A percentile compares a stretch with the other conserved stretches of the same genome.
These are phyloP conservation scores for Boletus sp. DNA, from an alignment of 768 basidiomycete genomes.

Conservation along the genomic window DNA sequence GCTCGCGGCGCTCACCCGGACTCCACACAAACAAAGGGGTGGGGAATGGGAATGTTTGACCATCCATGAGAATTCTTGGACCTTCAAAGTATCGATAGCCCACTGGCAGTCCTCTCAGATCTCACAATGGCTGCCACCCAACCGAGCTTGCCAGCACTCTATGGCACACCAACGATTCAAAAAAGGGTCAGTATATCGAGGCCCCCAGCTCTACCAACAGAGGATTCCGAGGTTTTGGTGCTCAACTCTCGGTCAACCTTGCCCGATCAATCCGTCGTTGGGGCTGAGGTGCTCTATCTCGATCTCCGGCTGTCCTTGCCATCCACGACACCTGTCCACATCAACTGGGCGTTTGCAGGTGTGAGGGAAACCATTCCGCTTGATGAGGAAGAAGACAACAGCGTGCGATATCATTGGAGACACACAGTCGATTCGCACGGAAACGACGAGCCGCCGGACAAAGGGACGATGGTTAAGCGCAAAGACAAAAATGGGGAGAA, in stretches of 20 bases:
- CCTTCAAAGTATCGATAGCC: not conserved
- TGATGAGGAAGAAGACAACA: not conserved
- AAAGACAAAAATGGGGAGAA: slow-evolving; percentile 5
- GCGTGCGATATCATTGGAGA: slow-evolving; percentile 15
- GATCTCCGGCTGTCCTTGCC: slow-evolving; percentile 18
- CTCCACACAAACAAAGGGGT: not conserved
- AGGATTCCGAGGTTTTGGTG: slow-evolving; percentile 22
- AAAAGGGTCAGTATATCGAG: slow-evolving; percentile 13
- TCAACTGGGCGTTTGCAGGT: slow-evolving; percentile 19
- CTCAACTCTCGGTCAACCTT: slow-evolving; percentile 18
- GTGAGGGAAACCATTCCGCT: slow-evolving; percentile 8
- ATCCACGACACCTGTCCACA: not conserved
- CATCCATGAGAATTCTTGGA: not conserved
- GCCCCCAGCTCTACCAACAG: slow-evolving; percentile 6
- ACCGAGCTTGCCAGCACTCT: slow-evolving; percentile 2
- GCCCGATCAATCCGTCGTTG: not conserved
- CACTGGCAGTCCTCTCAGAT: not conserved
- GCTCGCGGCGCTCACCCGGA: not conserved
- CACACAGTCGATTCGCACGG: slow-evolving; percentile 18
- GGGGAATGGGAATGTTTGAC: not conserved
- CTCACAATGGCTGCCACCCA: not conserved
- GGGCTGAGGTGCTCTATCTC: slow-evolving; percentile 13
- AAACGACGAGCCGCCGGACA: slow-evolving; percentile 8
- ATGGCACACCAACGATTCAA: slow-evolving; percentile 10
- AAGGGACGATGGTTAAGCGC: slow-evolving; percentile 10